Percentiles rank a stretch among this genome's conserved stretches.
Conservation (phyloP, 345 rosid species). For the Eucalyptus victrix region DNA sequence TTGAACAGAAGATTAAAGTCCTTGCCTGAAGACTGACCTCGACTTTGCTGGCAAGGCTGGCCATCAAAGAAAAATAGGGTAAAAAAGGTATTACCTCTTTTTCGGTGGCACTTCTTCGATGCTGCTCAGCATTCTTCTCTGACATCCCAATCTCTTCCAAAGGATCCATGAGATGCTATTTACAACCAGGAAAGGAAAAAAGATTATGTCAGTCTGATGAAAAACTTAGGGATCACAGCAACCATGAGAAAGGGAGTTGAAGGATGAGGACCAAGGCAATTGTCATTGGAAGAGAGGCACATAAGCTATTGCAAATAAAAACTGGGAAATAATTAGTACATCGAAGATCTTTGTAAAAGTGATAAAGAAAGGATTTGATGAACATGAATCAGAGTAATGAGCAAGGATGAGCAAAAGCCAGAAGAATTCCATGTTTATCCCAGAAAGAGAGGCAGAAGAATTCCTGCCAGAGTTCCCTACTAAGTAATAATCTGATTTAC, state of each 20-base stretch:
- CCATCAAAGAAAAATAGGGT: not conserved
- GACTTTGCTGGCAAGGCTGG: not conserved
- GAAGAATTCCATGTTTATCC: not conserved
- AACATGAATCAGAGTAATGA: not conserved
- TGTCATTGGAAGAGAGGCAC: not conserved
- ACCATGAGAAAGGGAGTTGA: not conserved
- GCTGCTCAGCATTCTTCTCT: constrained; percentile 66
- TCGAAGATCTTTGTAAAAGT: not conserved
- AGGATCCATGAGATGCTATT: constrained; percentile 66
- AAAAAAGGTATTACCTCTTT: constrained; percentile 44
- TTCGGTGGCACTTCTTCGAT: constrained; percentile 85
- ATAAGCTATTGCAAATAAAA: not conserved
- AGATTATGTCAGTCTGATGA: not conserved
- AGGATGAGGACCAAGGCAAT: not conserved
- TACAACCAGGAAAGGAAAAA: not conserved
- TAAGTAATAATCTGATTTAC: not conserved
- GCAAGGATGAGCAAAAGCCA: not conserved
- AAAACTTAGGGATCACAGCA: not conserved
- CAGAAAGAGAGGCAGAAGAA: not conserved
- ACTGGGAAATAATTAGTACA: not conserved
- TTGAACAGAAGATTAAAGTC: not conserved
- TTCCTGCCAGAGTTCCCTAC: not conserved
- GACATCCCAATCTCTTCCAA: constrained; percentile 78
- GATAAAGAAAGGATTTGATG: not conserved
- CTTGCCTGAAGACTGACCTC: not conserved